Evolutionary conservation across 1,139 yeast species (phyloP).

Genomic region (Oligophagozyma castellii): DNA sequence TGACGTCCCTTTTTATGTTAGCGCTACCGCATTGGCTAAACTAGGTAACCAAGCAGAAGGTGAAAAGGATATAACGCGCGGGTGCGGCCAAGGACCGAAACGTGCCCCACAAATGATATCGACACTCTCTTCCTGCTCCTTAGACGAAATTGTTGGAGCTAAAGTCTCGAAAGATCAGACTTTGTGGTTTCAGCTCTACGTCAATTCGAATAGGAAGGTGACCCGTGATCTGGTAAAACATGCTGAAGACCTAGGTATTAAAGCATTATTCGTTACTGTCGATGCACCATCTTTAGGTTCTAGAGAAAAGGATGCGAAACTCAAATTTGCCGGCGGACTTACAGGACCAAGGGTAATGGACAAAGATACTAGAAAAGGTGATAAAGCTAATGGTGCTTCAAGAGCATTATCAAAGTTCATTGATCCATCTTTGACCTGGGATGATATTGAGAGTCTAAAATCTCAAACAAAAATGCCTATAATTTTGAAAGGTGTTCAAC

Average conservation of each 20-base stretch:
- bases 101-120: constrained; percentile 72
- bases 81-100: constrained; percentile 49
- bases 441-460: constrained; percentile 31
- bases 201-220: constrained; percentile 53
- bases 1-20: constrained; percentile 56
- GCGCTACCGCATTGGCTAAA: constrained; percentile 73
- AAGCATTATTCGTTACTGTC: constrained; percentile 74
- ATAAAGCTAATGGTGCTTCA: constrained; percentile 69
- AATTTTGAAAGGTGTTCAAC: constrained; percentile 52
- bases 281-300: constrained; percentile 95
- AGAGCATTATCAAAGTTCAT: constrained; percentile 74
- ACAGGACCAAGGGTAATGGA: constrained; percentile 23
- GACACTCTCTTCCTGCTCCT: constrained; percentile 60
- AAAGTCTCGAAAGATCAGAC: constrained; percentile 33
- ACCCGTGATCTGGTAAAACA: constrained; percentile 49
- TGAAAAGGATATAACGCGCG: constrained; percentile 62
- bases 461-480: constrained; percentile 34
- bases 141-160: constrained; percentile 55
- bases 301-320: constrained; percentile 53
- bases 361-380: constrained; percentile 25
- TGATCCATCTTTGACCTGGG: constrained; percentile 56
- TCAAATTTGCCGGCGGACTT: constrained; percentile 38
- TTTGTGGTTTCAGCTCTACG: constrained; percentile 88
- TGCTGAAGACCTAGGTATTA: constrained; percentile 64
- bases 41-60: constrained; percentile 69